phyloP scores from a whole-genome alignment of 2,329 filamentous ascomycete species.

The Ophiostoma sp. region DNA sequence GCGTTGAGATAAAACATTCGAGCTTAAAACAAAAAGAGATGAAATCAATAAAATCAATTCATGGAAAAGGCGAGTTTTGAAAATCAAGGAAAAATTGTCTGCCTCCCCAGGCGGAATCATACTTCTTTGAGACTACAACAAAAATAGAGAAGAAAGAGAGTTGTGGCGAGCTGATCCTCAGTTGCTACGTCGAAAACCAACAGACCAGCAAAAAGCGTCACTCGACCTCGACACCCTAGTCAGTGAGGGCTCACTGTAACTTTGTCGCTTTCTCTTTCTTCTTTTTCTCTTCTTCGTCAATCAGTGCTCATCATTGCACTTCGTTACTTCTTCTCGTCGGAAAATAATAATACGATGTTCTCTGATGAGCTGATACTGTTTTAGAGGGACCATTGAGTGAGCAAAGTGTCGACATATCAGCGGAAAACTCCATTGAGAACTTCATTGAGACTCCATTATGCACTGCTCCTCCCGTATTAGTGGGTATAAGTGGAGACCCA shows the following conservation, averaged over 20 bases:
- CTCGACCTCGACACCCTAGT: neutral
- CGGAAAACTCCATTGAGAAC: neutral
- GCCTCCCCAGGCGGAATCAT: neutral
- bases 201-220: neutral
- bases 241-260: neutral
- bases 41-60: neutral
- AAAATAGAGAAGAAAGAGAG: neutral
- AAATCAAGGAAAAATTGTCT: neutral
- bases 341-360: neutral
- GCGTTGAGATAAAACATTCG: neutral
- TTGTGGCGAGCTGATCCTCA: neutral
- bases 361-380: neutral
- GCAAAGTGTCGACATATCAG: neutral
- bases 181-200: neutral
- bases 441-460: neutral
- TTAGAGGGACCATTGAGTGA: neutral
- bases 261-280: neutral
- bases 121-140: neutral
- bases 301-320: neutral
- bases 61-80: neutral
- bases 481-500: neutral
- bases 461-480: neutral
- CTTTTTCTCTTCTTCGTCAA: neutral
- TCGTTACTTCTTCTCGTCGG: neutral
- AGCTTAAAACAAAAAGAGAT: neutral